Evolutionary conservation across 129 eudicot genomes (phyloP).

Genomic region (Rutidosis leptorrhynchoides): DNA sequence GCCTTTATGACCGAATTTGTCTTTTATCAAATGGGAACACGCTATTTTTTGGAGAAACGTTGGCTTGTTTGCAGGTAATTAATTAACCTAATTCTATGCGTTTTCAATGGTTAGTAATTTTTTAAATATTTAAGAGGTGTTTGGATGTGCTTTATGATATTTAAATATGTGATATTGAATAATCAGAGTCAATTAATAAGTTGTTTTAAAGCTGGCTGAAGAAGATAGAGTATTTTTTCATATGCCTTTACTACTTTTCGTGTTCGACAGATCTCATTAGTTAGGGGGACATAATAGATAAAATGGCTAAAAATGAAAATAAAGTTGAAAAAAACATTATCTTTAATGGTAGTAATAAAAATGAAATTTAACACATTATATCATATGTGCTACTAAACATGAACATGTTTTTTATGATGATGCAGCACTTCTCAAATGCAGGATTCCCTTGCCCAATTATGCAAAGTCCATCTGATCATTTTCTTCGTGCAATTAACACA

Average conservation of each 20-base stretch:
- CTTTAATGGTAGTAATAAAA: background rate
- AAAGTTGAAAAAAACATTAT: background rate
- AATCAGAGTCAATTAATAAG: background rate
- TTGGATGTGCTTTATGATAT: background rate
- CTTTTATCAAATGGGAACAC: constrained; percentile 96
- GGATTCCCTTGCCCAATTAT: constrained; percentile 98
- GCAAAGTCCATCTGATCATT: constrained; percentile 99
- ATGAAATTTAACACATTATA: background rate
- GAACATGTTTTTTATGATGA: background rate
- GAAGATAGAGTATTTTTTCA: background rate
- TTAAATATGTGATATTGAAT: background rate
- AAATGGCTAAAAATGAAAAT: background rate
- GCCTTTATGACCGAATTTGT: constrained; percentile 91
- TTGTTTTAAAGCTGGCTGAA: background rate
- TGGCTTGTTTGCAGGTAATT: constrained; percentile 97
- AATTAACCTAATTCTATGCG: background rate
- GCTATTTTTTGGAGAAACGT: constrained; percentile 86
- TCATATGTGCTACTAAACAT: background rate
- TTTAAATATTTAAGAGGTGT: background rate
- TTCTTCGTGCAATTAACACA: constrained; percentile 86
- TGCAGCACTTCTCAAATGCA: constrained; percentile 95
- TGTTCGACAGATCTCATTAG: background rate
- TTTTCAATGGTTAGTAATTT: background rate
- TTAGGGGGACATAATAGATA: background rate
- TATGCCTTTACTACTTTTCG: background rate